Conservation (phyloP, 495 filamentous ascomycete species). For the Pseudomonodictys pantanalensis region DNA sequence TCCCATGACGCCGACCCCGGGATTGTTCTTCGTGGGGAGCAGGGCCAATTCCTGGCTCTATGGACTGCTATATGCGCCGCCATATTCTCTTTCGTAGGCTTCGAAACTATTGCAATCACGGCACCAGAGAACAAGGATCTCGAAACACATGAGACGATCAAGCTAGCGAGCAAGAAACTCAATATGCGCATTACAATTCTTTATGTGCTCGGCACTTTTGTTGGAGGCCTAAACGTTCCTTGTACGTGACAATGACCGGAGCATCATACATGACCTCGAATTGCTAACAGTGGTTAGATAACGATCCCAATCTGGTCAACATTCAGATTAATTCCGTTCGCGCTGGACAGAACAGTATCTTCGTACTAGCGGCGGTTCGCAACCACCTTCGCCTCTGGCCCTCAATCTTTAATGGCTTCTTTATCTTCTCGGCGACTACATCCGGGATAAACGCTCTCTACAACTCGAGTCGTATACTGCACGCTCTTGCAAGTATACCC, state of each 20-base stretch:
- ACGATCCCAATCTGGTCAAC: conserved; percentile 42
- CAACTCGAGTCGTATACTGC: conserved; percentile 47
- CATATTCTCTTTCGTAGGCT: conserved; percentile 51
- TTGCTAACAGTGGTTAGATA: conserved; percentile 5
- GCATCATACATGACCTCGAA: not conserved
- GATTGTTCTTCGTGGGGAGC: conserved; percentile 27
- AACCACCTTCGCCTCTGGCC: conserved; percentile 44
- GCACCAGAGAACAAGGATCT: conserved; percentile 49
- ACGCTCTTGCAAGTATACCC: conserved; percentile 45
- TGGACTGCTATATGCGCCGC: conserved; percentile 48
- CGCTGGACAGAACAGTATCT: conserved; percentile 47
- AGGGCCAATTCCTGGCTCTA: conserved; percentile 36
- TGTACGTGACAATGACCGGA: not conserved
- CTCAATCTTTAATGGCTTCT: conserved; percentile 51
- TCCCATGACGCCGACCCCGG: conserved; percentile 28
- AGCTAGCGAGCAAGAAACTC: conserved; percentile 51
- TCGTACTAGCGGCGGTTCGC: conserved; percentile 48
- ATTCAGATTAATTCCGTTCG: conserved; percentile 41
- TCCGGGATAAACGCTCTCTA: conserved; percentile 50
- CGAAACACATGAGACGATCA: conserved; percentile 49
- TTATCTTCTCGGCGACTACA: conserved; percentile 49
- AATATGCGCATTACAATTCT: conserved; percentile 47
- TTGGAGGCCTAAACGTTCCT: conserved; percentile 48
- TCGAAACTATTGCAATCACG: conserved; percentile 49
- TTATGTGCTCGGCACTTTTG: conserved; percentile 45